These are phyloP conservation scores for Solanum tacnaense DNA, from an alignment of 257 asterid genomes.

Conservation along the genomic window DNA sequence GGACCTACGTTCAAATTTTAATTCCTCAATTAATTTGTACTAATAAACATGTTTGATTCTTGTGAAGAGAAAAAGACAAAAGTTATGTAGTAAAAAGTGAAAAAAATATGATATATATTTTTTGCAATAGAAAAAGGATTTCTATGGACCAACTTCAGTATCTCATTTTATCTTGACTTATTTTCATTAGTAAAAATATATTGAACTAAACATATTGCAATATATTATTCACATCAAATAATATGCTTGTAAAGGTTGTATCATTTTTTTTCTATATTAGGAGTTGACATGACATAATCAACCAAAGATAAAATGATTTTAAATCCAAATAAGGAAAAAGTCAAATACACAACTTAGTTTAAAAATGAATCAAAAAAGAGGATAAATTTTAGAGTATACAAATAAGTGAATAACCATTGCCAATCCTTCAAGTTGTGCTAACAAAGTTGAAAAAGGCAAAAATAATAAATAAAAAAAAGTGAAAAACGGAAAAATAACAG, in stretches of 20 bases:
- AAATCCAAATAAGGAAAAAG: background rate
- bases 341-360: background rate
- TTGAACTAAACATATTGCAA: background rate
- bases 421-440: background rate
- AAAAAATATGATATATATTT: background rate
- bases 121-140: too few species aligned
- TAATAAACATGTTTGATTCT: background rate
- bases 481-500: background rate
- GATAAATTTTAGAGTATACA: background rate
- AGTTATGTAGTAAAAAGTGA: background rate
- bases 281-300: background rate
- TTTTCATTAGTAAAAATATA: background rate
- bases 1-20: background rate
- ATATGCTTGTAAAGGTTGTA: background rate
- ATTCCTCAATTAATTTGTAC: background rate
- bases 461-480: background rate
- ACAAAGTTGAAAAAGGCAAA: background rate
- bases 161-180: background rate
- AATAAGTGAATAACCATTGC: background rate
- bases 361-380: background rate
- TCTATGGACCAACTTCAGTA: too few species aligned
- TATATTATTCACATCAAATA: background rate
- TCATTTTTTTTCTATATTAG: background rate
- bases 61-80: background rate
- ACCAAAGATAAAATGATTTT: background rate